These are phyloP conservation scores for Naematelia aurantialba DNA, from an alignment of 768 basidiomycete genomes.

Conservation along the genomic window DNA sequence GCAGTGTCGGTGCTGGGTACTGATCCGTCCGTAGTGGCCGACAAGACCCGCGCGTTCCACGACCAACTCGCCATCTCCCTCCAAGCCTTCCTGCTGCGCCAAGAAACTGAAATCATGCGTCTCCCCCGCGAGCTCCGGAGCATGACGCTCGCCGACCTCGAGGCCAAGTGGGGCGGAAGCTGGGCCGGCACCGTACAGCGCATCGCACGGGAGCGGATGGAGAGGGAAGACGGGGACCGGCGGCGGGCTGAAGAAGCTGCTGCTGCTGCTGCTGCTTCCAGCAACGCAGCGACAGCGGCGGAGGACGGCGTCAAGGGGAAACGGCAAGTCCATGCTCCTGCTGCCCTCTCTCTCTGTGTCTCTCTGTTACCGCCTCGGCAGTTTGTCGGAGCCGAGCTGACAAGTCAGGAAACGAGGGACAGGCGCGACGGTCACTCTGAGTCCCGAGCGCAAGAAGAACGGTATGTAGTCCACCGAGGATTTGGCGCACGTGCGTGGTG, in stretches of 20 bases:
- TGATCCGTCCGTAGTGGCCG: conserved; percentile 31
- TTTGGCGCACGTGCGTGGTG: background rate
- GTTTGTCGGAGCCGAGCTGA: conserved; percentile 4
- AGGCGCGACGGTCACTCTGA: conserved; percentile 2
- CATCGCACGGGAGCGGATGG: conserved; percentile 29
- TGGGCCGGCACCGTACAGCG: conserved; percentile 38
- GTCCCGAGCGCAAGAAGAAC: conserved; percentile 11
- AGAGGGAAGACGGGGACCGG: conserved; percentile 23
- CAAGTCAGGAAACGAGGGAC: conserved; percentile 13
- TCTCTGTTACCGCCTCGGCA: background rate
- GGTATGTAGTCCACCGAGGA: conserved; percentile 2
- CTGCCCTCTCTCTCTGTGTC: background rate
- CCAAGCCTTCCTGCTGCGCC: conserved; percentile 41
- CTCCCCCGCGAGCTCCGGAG: conserved; percentile 44
- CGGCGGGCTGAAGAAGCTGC: conserved; percentile 11
- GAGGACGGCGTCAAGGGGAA: conserved; percentile 38
- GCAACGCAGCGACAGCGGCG: conserved; percentile 11
- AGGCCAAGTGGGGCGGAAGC: conserved; percentile 43
- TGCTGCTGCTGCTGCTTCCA: background rate
- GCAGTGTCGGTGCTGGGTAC: background rate
- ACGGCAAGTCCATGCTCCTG: conserved; percentile 27
- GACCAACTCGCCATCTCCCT: conserved; percentile 36
- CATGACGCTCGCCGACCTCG: conserved; percentile 45
- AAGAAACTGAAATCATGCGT: conserved; percentile 46
- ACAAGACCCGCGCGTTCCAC: conserved; percentile 39